phyloP scores from a whole-genome alignment of 495 filamentous ascomycete species.

The Hyaloscypha bicolor region DNA sequence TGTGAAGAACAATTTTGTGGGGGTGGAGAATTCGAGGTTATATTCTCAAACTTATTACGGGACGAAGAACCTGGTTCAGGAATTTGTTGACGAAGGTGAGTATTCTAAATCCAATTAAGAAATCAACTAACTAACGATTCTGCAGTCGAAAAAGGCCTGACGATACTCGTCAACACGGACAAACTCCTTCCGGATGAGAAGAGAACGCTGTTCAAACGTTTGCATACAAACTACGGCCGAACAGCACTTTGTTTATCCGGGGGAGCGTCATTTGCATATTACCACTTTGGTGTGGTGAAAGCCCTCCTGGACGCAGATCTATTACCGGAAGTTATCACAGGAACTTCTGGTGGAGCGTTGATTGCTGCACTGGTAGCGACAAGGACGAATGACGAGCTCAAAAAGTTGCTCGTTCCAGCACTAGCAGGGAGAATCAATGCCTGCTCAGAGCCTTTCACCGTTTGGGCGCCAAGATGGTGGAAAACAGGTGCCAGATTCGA shows the following conservation, averaged over 20 bases:
- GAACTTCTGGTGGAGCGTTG: constrained; percentile 90
- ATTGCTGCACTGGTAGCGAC: constrained; percentile 89
- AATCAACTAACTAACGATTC: constrained; percentile 14
- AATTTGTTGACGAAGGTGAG: constrained; percentile 80
- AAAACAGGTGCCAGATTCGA: constrained; percentile 93
- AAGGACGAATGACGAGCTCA: constrained; percentile 87
- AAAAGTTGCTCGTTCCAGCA: constrained; percentile 79
- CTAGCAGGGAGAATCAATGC: constrained; percentile 83
- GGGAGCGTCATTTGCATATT: constrained; percentile 95
- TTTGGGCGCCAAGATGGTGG: constrained; percentile 86
- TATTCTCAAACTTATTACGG: constrained; percentile 97
- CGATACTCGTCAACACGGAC: constrained; percentile 65
- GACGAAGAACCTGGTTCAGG: constrained; percentile 89
- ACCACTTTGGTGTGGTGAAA: constrained; percentile 92
- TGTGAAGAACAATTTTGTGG: constrained; percentile 95
- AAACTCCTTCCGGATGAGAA: constrained; percentile 74
- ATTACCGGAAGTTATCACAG: constrained; percentile 91
- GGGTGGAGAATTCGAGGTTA: constrained; percentile 89
- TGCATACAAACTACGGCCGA: constrained; percentile 88
- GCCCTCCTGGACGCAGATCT: constrained; percentile 86
- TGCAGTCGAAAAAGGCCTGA: constrained; percentile 59
- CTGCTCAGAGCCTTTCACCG: constrained; percentile 74
- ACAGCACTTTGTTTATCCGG: constrained; percentile 92
- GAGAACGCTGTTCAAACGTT: constrained; percentile 79
- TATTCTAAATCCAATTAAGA: neutral